Evolutionary conservation across 139 green algal species (phyloP).

Genomic region (Diplosphaera chodatii): DNA sequence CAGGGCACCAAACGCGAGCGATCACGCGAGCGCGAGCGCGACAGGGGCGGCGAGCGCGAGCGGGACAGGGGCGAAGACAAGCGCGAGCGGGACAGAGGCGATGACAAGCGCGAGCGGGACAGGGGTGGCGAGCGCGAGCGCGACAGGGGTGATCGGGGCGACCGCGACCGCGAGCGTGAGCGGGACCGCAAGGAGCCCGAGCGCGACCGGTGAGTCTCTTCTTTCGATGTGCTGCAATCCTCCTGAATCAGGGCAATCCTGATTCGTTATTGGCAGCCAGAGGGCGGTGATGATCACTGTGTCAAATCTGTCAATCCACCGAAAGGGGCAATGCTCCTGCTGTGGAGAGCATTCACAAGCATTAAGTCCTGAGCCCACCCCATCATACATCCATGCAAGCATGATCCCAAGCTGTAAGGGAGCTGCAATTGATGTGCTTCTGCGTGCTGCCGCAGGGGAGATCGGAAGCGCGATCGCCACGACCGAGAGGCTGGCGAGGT

Average conservation of each 20-base stretch:
- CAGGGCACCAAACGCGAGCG: conserved; percentile 16
- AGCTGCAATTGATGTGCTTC: too few species aligned
- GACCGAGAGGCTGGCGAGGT: not conserved
- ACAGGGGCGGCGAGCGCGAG: conserved; percentile 7
- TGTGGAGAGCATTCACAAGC: not conserved
- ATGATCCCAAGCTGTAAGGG: too few species aligned
- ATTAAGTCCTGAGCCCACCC: not conserved
- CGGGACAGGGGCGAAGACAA: conserved; percentile 6
- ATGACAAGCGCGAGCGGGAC: too few species aligned
- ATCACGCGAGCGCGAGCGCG: conserved; percentile 4
- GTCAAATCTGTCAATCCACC: not conserved
- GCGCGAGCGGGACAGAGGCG: conserved; percentile 9
- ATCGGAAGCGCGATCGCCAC: conserved; percentile 8
- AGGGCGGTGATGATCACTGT: not conserved
- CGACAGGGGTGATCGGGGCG: conserved; percentile 15
- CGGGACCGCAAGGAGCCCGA: conserved; percentile 8
- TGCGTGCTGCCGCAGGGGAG: too few species aligned
- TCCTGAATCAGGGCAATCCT: too few species aligned
- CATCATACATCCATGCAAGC: too few species aligned
- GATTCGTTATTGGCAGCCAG: too few species aligned
- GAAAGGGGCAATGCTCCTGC: not conserved
- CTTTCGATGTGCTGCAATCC: too few species aligned
- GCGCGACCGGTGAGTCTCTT: conserved; percentile 4
- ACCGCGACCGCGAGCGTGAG: conserved; percentile 1
- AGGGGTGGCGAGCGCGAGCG: conserved; percentile 10